phyloP scores from a whole-genome alignment of 1,284 basidiomycete species.

The Boletus subluridellus region DNA sequence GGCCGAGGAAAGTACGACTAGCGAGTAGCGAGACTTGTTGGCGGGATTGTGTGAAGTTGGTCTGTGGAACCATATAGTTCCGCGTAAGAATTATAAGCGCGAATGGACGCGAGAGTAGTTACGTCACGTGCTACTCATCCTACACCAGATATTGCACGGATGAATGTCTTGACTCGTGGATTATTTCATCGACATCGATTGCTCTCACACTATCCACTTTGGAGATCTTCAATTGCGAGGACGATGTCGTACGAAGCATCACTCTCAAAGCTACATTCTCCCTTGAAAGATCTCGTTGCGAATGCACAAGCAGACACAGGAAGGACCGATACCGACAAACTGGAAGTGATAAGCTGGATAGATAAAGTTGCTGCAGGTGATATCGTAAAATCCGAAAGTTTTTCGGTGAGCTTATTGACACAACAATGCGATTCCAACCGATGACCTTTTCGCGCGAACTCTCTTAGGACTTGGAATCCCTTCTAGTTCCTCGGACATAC shows the following conservation, averaged over 20 bases:
- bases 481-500: conserved; percentile 76
- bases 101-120: neutral
- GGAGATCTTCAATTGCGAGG: conserved; percentile 25
- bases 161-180: conserved; percentile 21
- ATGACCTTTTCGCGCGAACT: neutral
- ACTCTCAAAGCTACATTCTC: conserved; percentile 49
- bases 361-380: conserved; percentile 57
- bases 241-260: conserved; percentile 58
- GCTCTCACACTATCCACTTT: conserved; percentile 1
- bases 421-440: neutral
- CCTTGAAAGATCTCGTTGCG: conserved; percentile 57
- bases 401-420: conserved; percentile 45
- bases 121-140: conserved; percentile 25
- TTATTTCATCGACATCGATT: conserved; percentile 27
- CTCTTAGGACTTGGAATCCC: conserved; percentile 66
- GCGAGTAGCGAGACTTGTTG: conserved; percentile 7
- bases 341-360: conserved; percentile 66
- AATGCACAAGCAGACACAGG: conserved; percentile 51
- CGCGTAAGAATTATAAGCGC: neutral
- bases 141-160: conserved; percentile 2
- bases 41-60: neutral
- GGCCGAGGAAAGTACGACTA: conserved; percentile 44
- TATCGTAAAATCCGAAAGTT: conserved; percentile 43
- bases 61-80: too few relatives aligned
- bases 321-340: conserved; percentile 57